These are phyloP conservation scores for Cadophora malorum DNA, from an alignment of 2,329 filamentous ascomycete species.

Conservation along the genomic window DNA sequence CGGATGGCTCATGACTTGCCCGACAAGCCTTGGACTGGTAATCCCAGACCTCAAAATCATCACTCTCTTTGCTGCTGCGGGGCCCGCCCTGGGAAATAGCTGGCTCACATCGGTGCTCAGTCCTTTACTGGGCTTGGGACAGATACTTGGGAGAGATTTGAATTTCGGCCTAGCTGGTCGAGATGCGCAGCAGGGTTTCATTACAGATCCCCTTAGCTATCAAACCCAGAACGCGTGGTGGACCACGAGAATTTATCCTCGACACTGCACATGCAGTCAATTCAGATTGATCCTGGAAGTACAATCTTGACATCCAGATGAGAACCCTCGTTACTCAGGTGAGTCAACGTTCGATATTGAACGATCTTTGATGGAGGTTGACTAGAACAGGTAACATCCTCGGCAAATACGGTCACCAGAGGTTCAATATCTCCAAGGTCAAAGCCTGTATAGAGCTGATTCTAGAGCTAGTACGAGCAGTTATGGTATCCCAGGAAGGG, in stretches of 20 bases:
- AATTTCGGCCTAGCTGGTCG: not conserved
- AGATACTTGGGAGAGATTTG: slow-evolving; percentile 1
- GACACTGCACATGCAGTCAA: slow-evolving; percentile 29
- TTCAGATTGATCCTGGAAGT: slow-evolving; percentile 33
- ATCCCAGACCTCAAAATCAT: slow-evolving; percentile 26
- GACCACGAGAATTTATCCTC: slow-evolving; percentile 5
- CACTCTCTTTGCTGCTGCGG: slow-evolving; percentile 31
- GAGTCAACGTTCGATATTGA: not conserved
- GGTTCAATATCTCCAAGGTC: slow-evolving; percentile 51
- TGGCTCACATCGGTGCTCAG: slow-evolving; percentile 1
- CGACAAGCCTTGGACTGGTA: slow-evolving; percentile 20
- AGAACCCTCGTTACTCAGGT: slow-evolving; percentile 49
- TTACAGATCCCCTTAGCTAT: slow-evolving; percentile 4
- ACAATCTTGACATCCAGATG: slow-evolving; percentile 33
- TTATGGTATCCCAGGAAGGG: slow-evolving; percentile 15
- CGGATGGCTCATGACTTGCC: slow-evolving; percentile 34
- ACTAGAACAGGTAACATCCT: not conserved
- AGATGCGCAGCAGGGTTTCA: slow-evolving; percentile 1
- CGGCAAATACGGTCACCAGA: slow-evolving; percentile 44
- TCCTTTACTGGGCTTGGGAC: slow-evolving; percentile 1
- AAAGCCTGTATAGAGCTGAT: slow-evolving; percentile 53
- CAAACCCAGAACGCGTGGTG: not conserved
- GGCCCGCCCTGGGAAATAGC: slow-evolving; percentile 30
- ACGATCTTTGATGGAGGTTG: not conserved
- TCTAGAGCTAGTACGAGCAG: slow-evolving; percentile 45